Evolutionary conservation across 768 basidiomycete species (phyloP).

Genomic region (Phaffia australis): DNA sequence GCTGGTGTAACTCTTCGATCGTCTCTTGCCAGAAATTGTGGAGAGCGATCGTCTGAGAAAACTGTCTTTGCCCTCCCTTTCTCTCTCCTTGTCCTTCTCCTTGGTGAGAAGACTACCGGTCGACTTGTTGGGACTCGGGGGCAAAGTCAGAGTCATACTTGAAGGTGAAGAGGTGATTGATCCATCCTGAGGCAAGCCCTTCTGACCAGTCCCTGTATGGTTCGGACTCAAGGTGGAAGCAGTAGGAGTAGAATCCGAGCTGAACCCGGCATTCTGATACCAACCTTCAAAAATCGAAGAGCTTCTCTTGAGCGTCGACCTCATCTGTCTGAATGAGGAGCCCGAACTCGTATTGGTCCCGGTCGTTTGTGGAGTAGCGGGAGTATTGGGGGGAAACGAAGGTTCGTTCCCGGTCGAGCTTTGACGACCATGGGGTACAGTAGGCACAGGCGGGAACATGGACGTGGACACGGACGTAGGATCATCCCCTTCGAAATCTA

Average conservation of each 20-base stretch:
- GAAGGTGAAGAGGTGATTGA: neutral
- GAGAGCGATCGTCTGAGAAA: constrained; percentile 19
- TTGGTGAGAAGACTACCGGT: neutral
- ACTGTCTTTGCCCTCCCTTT: no score
- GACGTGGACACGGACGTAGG: neutral
- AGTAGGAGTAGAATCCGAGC: neutral
- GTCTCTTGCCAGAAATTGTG: constrained; percentile 18
- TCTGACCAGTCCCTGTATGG: neutral
- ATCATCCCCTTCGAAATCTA: no score
- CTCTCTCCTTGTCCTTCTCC: no score
- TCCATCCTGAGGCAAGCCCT: neutral
- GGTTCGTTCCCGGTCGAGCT: neutral
- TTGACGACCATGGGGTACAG: neutral
- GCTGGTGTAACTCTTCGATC: no score
- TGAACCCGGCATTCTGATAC: constrained; percentile 2
- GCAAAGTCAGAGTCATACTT: neutral
- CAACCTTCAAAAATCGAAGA: constrained; percentile 18
- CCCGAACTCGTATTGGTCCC: neutral
- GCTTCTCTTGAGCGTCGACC: constrained; percentile 5
- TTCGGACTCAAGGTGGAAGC: neutral
- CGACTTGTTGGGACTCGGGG: neutral
- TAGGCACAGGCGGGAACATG: neutral
- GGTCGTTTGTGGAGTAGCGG: neutral
- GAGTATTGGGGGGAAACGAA: neutral
- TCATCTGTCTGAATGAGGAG: constrained; percentile 16